Conservation (phyloP, 495 filamentous ascomycete genomes). For the Extremus antarcticus region DNA sequence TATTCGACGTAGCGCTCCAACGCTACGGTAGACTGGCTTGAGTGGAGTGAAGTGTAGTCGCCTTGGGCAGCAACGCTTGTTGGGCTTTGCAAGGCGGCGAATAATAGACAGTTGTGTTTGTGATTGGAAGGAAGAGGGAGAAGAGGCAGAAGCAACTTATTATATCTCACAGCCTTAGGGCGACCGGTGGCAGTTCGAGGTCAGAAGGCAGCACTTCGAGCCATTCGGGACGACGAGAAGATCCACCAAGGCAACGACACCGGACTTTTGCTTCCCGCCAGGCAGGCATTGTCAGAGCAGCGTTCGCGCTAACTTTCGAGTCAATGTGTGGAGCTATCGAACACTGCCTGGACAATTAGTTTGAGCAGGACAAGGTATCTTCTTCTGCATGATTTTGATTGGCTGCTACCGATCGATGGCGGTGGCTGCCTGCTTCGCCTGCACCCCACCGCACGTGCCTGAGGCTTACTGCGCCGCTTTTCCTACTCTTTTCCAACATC, state of each 20-base stretch:
- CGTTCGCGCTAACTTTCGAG: not conserved
- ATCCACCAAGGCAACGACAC: not conserved
- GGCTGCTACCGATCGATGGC: not conserved
- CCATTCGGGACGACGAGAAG: not conserved
- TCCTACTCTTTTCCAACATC: not conserved
- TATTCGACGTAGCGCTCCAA: constrained; percentile 1
- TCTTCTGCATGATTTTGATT: not conserved
- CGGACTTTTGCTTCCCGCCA: not conserved
- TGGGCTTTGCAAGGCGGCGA: not conserved
- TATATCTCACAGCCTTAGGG: too few relatives aligned
- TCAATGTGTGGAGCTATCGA: not conserved
- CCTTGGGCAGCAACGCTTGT: not conserved
- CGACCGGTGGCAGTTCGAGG: not conserved
- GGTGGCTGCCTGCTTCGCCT: not conserved
- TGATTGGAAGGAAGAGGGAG: not conserved
- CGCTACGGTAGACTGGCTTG: not conserved
- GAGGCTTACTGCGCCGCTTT: not conserved
- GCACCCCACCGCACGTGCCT: not conserved
- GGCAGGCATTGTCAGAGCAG: not conserved
- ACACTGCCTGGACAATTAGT: not conserved
- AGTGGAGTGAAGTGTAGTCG: not conserved
- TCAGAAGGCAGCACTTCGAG: not conserved
- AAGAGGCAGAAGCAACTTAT: not conserved
- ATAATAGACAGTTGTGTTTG: not conserved
- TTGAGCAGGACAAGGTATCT: not conserved